Conservation (phyloP, 1,139 yeast genomes). For the Wickerhamomyces sp. region DNA sequence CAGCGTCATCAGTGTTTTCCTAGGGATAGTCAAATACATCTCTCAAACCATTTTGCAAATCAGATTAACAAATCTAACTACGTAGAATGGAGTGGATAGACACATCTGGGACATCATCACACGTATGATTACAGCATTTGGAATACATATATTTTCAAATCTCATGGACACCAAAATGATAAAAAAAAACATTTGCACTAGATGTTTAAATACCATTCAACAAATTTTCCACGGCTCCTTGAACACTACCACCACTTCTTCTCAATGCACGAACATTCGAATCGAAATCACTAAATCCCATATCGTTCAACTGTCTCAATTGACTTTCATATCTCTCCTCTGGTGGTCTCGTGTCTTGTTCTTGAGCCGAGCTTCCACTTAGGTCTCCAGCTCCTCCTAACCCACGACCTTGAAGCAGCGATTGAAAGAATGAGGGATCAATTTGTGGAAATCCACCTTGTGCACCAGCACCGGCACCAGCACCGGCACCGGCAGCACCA, state of each 20-base stretch:
- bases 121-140: no score
- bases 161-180: no score
- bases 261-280: conserved; percentile 86
- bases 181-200: no score
- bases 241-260: conserved; percentile 95
- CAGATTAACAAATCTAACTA: no score
- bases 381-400: conserved; percentile 29
- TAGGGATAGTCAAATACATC: no score
- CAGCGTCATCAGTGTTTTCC: no score
- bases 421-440: conserved; percentile 34
- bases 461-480: no score
- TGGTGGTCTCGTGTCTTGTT: conserved; percentile 83
- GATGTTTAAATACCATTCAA: conserved; percentile 42
- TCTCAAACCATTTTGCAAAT: no score
- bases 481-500: conserved; percentile 11
- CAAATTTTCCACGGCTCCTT: conserved; percentile 90
- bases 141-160: no score
- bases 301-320: conserved; percentile 87
- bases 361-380: conserved; percentile 30
- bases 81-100: no score
- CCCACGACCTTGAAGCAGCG: conserved; percentile 37
- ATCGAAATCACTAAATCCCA: conserved; percentile 94
- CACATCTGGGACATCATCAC: no score
- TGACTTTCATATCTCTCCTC: conserved; percentile 93
- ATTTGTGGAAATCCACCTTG: conserved; percentile 21